Conservation (phyloP, 2,329 filamentous ascomycete species). For the Aureobasidium sp. region DNA sequence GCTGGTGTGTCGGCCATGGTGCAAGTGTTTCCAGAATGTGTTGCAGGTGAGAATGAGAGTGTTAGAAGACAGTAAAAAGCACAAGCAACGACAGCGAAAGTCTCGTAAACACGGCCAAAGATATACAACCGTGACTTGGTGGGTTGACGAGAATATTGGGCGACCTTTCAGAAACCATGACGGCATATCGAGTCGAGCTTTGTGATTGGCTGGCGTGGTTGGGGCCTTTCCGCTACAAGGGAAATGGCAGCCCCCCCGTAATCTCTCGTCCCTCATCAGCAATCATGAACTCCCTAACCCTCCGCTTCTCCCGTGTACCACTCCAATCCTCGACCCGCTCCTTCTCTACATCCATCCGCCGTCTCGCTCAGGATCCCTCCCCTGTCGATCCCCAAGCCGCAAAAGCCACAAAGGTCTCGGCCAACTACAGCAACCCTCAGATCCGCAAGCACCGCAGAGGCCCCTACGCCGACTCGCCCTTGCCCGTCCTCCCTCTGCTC, state of each 20-base stretch:
- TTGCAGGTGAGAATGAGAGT: neutral
- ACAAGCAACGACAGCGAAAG: neutral
- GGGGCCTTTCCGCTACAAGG: neutral
- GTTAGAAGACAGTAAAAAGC: neutral
- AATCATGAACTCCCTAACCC: constrained; percentile 1
- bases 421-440: constrained; percentile 12
- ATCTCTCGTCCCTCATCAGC: neutral
- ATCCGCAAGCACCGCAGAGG: constrained; percentile 14
- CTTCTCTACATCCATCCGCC: neutral
- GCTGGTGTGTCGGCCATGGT: constrained; percentile 12
- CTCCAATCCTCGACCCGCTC: neutral
- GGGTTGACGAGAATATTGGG: neutral
- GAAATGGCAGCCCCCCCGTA: neutral
- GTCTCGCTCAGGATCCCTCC: constrained; percentile 4
- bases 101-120: neutral
- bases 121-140: neutral
- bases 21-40: neutral
- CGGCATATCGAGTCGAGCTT: neutral
- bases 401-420: constrained; percentile 1
- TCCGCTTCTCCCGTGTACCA: neutral
- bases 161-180: neutral
- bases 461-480: constrained; percentile 21
- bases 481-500: constrained; percentile 37
- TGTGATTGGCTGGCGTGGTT: neutral
- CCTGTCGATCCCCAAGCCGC: constrained; percentile 4